Base-by-base conservation (phyloP, 371 early-diverging fungal species). In the Rhizomucor miehei region DNA sequence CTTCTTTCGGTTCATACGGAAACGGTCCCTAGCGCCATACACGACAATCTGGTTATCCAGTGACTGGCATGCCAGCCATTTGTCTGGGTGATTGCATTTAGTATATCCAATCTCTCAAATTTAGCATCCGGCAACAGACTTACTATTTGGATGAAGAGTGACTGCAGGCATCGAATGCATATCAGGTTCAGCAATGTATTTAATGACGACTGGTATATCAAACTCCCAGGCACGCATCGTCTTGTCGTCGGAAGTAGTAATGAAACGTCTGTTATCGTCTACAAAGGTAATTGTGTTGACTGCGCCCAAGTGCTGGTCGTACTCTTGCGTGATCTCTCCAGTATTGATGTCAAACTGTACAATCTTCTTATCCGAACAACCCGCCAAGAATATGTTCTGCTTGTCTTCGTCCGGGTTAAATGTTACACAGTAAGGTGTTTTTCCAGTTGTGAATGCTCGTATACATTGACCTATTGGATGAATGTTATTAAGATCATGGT, bases 111-210 rank as follows among this genome's bases (percentile, higher is more conserved):
- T 45, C 6, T 38, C 3, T 12, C 17, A 46, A 2, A 2, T 9
- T 10, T 10, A 14, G 21, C 20, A n/a, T 6, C 6, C 19, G 41
- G 19, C 40, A 40, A n/a, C 17, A 12, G 3, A 82, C 86, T 77
- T 83, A 89, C 92, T 82, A 64, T 84, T 90, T 13, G 94, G 97
- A 59, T 90, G 89, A 41, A 91, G 58, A 3, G 95, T 84, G 9
- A 93, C 95, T 6, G 93, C 86, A 13, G 97, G 95, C 85, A 97
- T 94, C 17, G 91, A 88, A 63, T 96, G 93, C 96, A 99, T 96
- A 54, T 87, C 85, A 3, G 97, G 93, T 51, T 99, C 98, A 11
- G 97, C 95, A 62, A 96, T 86, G 58, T 94, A 92, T 75, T 95
- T 95, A 79, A 99, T 94, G 38, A 93, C 94, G 9, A 97, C 94